phyloP scores from a whole-genome alignment of 2,329 filamentous ascomycete genomes.

The Tolypocladium endophyticum region DNA sequence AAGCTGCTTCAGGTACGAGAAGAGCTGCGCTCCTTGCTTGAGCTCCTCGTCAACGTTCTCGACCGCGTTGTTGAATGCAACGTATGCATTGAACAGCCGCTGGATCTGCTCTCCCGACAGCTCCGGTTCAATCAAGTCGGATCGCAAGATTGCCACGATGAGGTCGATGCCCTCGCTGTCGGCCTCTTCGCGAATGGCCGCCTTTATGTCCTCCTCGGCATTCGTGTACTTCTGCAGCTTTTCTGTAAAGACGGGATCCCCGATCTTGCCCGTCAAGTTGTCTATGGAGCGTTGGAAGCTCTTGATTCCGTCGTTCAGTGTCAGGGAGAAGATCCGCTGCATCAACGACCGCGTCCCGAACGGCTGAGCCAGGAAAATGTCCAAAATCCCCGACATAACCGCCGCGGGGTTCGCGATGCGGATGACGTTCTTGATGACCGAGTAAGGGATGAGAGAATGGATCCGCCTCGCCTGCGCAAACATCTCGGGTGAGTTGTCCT shows the following conservation, averaged over 20 bases:
- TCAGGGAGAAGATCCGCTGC: slow-evolving; percentile 89
- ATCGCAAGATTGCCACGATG: slow-evolving; percentile 73
- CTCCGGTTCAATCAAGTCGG: slow-evolving; percentile 62
- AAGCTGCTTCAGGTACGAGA: slow-evolving; percentile 89
- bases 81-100: slow-evolving; percentile 85
- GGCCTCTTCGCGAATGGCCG: slow-evolving; percentile 63
- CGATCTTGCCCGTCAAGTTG: slow-evolving; percentile 62
- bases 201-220: slow-evolving; percentile 64
- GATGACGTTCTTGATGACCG: slow-evolving; percentile 91
- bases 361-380: slow-evolving; percentile 91
- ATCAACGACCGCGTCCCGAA: slow-evolving; percentile 84
- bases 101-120: slow-evolving; percentile 68
- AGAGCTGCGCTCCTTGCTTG: slow-evolving; percentile 80
- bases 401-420: slow-evolving; percentile 91
- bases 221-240: slow-evolving; percentile 77
- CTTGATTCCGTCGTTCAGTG: slow-evolving; percentile 80
- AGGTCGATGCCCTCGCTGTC: slow-evolving; percentile 66
- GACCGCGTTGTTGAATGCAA: slow-evolving; percentile 90
- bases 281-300: slow-evolving; percentile 83
- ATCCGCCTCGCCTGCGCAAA: slow-evolving; percentile 92
- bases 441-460: slow-evolving; percentile 89
- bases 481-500: slow-evolving; percentile 94
- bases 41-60: slow-evolving; percentile 85
- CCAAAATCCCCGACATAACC: slow-evolving; percentile 91
- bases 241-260: slow-evolving; percentile 65